Percentiles rank a stretch among this genome's conserved stretches.
phyloP scores from a whole-genome alignment of 768 basidiomycete species.

The Tricholoma matsutake region DNA sequence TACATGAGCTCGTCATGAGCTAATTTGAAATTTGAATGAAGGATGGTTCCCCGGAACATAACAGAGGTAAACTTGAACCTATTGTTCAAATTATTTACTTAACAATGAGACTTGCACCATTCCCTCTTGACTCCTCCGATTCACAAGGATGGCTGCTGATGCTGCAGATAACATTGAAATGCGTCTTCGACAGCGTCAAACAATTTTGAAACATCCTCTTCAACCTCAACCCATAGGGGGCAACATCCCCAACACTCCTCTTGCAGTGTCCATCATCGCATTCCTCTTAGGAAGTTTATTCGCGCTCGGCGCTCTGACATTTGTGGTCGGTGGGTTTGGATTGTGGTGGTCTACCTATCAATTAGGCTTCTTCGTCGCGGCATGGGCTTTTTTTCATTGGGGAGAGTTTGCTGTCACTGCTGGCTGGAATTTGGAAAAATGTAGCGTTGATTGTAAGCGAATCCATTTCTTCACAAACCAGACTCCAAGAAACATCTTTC shows the following conservation, averaged over 20 bases:
- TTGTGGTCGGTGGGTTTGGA: constrained; percentile 43
- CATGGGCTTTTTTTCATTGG: constrained; percentile 90
- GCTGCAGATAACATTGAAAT: constrained; percentile 36
- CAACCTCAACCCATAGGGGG: constrained; percentile 48
- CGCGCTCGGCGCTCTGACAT: constrained; percentile 51
- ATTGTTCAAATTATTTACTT: constrained; percentile 22
- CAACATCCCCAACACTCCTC: constrained; percentile 85
- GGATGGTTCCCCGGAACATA: constrained; percentile 19
- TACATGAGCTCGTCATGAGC: constrained; percentile 14
- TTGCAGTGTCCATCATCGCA: constrained; percentile 72
- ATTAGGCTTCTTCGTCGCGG: constrained; percentile 78
- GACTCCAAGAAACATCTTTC: background rate
- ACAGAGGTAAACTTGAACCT: constrained; percentile 23
- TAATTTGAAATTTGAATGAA: constrained; percentile 1
- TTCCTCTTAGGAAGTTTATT: constrained; percentile 82
- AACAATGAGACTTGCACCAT: constrained; percentile 9
- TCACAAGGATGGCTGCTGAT: constrained; percentile 29
- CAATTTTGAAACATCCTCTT: constrained; percentile 37
- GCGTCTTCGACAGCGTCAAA: constrained; percentile 41
- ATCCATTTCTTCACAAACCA: background rate
- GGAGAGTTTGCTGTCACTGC: constrained; percentile 94
- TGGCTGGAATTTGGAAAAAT: constrained; percentile 91
- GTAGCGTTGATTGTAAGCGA: constrained; percentile 86
- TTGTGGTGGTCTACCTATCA: constrained; percentile 69
- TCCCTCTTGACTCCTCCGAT: constrained; percentile 14